Percentiles rank a stretch among this genome's conserved stretches.
These are phyloP conservation scores for Yarrowia osloensis DNA, from an alignment of 805 yeast species.

Conservation along the genomic window DNA sequence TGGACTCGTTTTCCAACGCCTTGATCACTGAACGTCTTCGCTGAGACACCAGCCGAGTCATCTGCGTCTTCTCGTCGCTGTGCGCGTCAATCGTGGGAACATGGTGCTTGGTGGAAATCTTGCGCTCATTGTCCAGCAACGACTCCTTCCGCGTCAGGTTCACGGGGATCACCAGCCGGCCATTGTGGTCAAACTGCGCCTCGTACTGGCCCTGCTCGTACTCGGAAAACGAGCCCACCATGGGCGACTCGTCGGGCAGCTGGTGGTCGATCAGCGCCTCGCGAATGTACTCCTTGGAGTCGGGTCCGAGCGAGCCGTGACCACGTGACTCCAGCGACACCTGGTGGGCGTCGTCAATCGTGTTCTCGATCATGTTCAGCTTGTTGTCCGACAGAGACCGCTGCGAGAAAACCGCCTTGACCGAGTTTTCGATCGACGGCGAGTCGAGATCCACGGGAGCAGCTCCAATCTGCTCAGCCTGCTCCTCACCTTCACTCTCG, in stretches of 20 bases:
- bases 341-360: constrained; percentile 26
- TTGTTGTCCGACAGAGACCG: constrained; percentile 15
- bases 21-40: constrained; percentile 34
- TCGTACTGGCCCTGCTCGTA: constrained; percentile 26
- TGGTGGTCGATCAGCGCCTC: constrained; percentile 26
- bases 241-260: constrained; percentile 10
- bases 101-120: constrained; percentile 37
- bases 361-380: constrained; percentile 27
- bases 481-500: background rate
- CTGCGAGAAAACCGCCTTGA: constrained; percentile 7
- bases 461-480: background rate
- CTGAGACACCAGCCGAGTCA: constrained; percentile 35
- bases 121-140: constrained; percentile 41
- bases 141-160: constrained; percentile 41
- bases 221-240: constrained; percentile 22
- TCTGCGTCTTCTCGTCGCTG: constrained; percentile 33
- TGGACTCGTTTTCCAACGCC: constrained; percentile 33
- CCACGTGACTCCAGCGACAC: constrained; percentile 9
- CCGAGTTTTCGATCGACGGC: constrained; percentile 5
- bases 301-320: background rate
- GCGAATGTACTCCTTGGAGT: constrained; percentile 22
- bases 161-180: constrained; percentile 16
- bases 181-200: constrained; percentile 23
- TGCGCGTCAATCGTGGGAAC: constrained; percentile 26
- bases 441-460: background rate